A percentile compares a stretch with the other conserved stretches of the same genome.
These are phyloP conservation scores for Zymoseptoria brevis DNA, from an alignment of 2,329 filamentous ascomycete genomes.

Conservation along the genomic window DNA sequence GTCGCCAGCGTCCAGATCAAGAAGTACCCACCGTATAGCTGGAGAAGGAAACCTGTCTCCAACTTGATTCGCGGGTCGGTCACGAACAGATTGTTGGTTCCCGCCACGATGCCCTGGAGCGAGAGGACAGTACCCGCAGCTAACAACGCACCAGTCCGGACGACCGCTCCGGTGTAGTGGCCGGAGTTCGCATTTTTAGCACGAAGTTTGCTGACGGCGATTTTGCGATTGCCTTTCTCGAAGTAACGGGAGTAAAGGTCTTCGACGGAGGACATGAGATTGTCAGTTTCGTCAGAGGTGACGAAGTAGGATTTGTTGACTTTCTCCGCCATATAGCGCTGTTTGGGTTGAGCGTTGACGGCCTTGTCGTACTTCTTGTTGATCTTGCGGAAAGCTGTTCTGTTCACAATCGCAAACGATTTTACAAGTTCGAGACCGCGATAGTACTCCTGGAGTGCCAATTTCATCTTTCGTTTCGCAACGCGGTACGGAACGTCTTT, in stretches of 20 bases:
- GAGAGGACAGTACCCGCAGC: constrained; percentile 38
- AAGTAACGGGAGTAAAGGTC: constrained; percentile 94
- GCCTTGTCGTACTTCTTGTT: constrained; percentile 99
- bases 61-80: constrained; percentile 12
- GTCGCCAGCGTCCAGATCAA: constrained; percentile 70
- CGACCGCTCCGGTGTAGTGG: constrained; percentile 52
- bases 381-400: constrained; percentile 90
- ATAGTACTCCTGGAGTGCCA: constrained; percentile 88
- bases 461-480: constrained; percentile 85
- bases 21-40: constrained; percentile 92
- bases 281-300: constrained; percentile 74
- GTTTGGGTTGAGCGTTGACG: constrained; percentile 65
- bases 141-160: constrained; percentile 47
- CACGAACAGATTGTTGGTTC: constrained; percentile 22
- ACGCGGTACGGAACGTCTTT: constrained; percentile 69
- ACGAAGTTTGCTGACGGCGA: constrained; percentile 79
- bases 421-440: constrained; percentile 85
- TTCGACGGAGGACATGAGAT: constrained; percentile 71
- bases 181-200: constrained; percentile 55
- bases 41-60: constrained; percentile 25
- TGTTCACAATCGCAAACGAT: constrained; percentile 80
- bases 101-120: constrained; percentile 38
- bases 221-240: constrained; percentile 84
- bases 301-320: constrained; percentile 90
- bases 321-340: constrained; percentile 82